phyloP scores from a whole-genome alignment of 2,329 filamentous ascomycete species.

The Fusarium sp. region DNA sequence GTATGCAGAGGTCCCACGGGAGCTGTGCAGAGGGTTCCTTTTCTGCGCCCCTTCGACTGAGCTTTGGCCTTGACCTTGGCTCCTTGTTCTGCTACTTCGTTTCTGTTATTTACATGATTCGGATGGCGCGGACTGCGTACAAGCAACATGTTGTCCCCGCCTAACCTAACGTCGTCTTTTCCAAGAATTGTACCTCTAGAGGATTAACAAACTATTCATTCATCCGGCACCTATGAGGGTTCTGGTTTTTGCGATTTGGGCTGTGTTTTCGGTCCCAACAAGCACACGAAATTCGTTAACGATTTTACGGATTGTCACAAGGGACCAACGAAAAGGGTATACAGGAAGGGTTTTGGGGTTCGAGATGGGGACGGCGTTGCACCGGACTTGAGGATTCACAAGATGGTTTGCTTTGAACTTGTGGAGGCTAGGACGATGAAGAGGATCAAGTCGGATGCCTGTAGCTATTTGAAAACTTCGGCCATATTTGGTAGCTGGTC shows the following conservation, averaged over 20 bases:
- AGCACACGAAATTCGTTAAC: slow-evolving; percentile 21
- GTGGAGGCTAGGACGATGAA: slow-evolving; percentile 17
- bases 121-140: too few relatives aligned
- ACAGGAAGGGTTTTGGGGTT: not conserved
- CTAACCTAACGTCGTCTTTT: slow-evolving; percentile 4
- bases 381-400: slow-evolving; percentile 13
- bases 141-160: too few relatives aligned
- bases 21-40: not conserved
- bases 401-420: slow-evolving; percentile 18
- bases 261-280: slow-evolving; percentile 5
- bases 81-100: slow-evolving; percentile 3
- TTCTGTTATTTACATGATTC: not conserved
- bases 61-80: not conserved
- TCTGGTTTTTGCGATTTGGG: slow-evolving; percentile 15
- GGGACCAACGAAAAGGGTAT: slow-evolving; percentile 12
- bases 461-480: slow-evolving; percentile 20
- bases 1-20: not conserved
- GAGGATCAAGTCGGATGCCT: slow-evolving; percentile 23
- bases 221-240: slow-evolving; percentile 3
- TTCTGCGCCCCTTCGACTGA: not conserved
- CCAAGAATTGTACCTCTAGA: slow-evolving; percentile 3
- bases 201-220: not conserved
- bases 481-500: not conserved
- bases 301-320: slow-evolving; percentile 23
- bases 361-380: slow-evolving; percentile 16